Conservation (phyloP, 441 rosid genomes). For the Arabidopsis hybrid region DNA sequence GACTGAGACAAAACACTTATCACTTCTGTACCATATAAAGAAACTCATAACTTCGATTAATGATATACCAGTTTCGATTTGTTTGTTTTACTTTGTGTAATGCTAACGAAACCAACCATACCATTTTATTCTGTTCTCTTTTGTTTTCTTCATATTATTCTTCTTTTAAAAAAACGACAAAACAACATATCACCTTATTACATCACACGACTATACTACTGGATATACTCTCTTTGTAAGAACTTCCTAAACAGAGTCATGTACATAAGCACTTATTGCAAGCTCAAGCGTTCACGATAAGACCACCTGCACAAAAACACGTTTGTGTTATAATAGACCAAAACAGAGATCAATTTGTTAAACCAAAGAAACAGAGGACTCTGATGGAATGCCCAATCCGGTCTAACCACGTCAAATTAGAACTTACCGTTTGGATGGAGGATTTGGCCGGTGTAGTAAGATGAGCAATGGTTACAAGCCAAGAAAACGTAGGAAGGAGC, state of each 20-base stretch:
- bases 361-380: background rate
- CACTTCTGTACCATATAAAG: background rate
- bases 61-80: background rate
- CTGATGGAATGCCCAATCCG: background rate
- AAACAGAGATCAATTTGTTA: background rate
- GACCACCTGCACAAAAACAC: conserved; percentile 57
- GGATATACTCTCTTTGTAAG: background rate
- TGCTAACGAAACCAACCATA: background rate
- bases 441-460: conserved; percentile 79
- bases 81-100: background rate
- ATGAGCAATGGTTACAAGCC: conserved; percentile 77
- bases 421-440: conserved; percentile 77
- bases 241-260: conserved; percentile 1
- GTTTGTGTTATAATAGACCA: conserved; percentile 5
- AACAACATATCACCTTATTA: conserved; percentile 1
- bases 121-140: conserved; percentile 25
- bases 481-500: conserved; percentile 79
- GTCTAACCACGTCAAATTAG: background rate
- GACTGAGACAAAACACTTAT: conserved; percentile 20
- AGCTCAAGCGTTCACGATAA: conserved; percentile 60
- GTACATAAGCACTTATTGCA: background rate
- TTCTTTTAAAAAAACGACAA: background rate
- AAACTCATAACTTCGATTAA: background rate
- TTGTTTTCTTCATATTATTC: conserved; percentile 7
- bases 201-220: conserved; percentile 20